Base-by-base conservation (phyloP, 2,329 filamentous ascomycete genomes). In the Zymoseptoria ardabiliae region DNA sequence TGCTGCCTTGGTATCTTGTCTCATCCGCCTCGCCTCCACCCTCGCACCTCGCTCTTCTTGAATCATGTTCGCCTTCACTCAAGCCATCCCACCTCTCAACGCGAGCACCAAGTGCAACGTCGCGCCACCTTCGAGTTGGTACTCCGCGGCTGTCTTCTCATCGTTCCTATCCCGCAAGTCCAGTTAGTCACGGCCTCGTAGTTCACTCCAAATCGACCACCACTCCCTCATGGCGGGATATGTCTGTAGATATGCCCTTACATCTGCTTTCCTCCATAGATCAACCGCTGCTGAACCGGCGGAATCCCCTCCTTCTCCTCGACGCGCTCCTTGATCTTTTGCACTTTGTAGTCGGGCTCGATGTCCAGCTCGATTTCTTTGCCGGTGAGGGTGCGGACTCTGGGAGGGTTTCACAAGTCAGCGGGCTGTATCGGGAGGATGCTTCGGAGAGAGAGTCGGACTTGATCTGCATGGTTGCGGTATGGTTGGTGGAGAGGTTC, bases 341-440 rank as follows among this genome's bases (percentile, higher is more conserved):
- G 87, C 68, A 97, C 92, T 84, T 92, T 96, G 83, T 96, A 96
- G 72, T 91, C 87, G 56, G 85, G 82, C 81, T 97, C 94, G 74
- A 99, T 96, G 73, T 97, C 92, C 70, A 99, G 86, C 82, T 97
- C 93, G 75, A 97, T 97, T 79, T 99, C 91, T 82, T 97, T 97
- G 73, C 94, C 94, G 65, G 94, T 97, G 65, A 99, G 86, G 64
- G 94, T 99, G 74, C 94, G 89, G 74, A 99, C 93, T 82, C 93
- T 99, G 62, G 50, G 50, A 9, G n/a, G n/a, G n/a, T n/a, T n/a
- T n/a, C n/a, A n/a, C n/a, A n/a, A n/a, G n/a, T n/a, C n/a, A n/a
- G n/a, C n/a, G n/a, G n/a, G n/a, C n/a, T n/a, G n/a, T n/a, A n/a
- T n/a, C n/a, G n/a, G n/a, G n/a, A n/a, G n/a, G n/a, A n/a, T n/a